A percentile compares a stretch with the other conserved stretches of the same genome.
Conservation (phyloP, 371 early-diverging fungal genomes). For the Cokeromyces recurvatus region DNA sequence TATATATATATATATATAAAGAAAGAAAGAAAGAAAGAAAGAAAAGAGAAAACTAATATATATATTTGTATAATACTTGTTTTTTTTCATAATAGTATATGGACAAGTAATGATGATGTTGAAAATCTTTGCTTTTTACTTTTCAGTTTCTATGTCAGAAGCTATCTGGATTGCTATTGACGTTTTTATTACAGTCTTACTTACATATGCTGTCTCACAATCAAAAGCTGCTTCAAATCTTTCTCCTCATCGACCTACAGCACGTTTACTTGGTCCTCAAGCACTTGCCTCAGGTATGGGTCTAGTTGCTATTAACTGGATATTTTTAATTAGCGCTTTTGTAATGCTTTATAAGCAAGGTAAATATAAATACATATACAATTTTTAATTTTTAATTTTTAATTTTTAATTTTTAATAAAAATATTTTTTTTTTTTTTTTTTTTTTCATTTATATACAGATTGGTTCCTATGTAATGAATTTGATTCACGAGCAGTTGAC, state of each 20-base stretch:
- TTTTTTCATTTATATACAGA: not conserved
- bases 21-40: too few species aligned
- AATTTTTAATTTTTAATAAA: too few species aligned
- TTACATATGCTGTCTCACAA: constrained; percentile 66
- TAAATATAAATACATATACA: not conserved
- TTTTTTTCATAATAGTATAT: constrained; percentile 35
- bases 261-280: constrained; percentile 65
- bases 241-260: constrained; percentile 60
- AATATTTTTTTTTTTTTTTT: too few species aligned
- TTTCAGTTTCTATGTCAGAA: constrained; percentile 50
- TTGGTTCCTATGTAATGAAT: constrained; percentile 73
- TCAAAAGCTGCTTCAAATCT: constrained; percentile 54
- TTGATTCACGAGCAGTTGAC: constrained; percentile 57
- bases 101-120: constrained; percentile 73
- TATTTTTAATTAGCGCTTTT: constrained; percentile 47
- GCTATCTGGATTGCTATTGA: constrained; percentile 71
- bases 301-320: constrained; percentile 59
- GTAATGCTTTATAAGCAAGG: constrained; percentile 53
- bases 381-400: too few species aligned
- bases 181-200: constrained; percentile 58
- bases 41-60: too few species aligned
- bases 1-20: not conserved
- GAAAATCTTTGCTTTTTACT: constrained; percentile 59
- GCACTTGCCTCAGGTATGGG: constrained; percentile 65
- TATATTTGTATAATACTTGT: too few species aligned